Percentiles rank a stretch among this genome's conserved stretches.
phyloP scores from a whole-genome alignment of 495 filamentous ascomycete species.

The Aspergillus saccharolyticus region DNA sequence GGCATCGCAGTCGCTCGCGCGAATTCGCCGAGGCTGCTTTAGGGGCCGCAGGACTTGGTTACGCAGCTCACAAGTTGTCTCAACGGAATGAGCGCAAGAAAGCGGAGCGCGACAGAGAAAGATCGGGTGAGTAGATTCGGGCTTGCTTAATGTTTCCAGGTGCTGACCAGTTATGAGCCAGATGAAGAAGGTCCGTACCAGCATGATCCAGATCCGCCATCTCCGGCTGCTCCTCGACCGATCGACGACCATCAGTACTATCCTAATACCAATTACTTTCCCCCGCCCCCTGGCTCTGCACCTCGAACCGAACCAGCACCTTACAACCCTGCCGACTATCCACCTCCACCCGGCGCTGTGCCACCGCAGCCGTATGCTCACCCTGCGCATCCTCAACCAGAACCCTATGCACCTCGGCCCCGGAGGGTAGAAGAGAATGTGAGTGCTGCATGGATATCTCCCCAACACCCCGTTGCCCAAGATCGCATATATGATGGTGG shows the following conservation, averaged over 20 bases:
- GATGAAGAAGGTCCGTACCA: conserved; percentile 36
- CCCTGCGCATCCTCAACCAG: conserved; percentile 34
- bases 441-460: conserved; percentile 41
- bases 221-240: conserved; percentile 23
- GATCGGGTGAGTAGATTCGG: conserved; percentile 14
- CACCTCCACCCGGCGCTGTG: conserved; percentile 39
- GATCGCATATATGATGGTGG: conserved; percentile 39
- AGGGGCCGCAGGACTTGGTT: conserved; percentile 66
- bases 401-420: conserved; percentile 38
- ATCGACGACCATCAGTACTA: conserved; percentile 34
- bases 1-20: conserved; percentile 58
- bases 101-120: conserved; percentile 30
- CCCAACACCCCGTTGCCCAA: conserved; percentile 32
- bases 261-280: conserved; percentile 36
- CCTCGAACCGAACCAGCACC: conserved; percentile 24
- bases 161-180: not conserved
- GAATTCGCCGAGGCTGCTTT: conserved; percentile 64
- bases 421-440: conserved; percentile 53
- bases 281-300: conserved; percentile 40
- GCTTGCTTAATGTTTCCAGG: not conserved
- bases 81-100: conserved; percentile 62
- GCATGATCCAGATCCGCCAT: conserved; percentile 37
- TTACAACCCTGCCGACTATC: conserved; percentile 43
- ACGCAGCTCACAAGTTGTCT: conserved; percentile 63
- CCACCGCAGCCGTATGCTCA: conserved; percentile 44